Conservation (phyloP, 1,284 basidiomycete species). For the Rhodotorula mucilaginosa region DNA sequence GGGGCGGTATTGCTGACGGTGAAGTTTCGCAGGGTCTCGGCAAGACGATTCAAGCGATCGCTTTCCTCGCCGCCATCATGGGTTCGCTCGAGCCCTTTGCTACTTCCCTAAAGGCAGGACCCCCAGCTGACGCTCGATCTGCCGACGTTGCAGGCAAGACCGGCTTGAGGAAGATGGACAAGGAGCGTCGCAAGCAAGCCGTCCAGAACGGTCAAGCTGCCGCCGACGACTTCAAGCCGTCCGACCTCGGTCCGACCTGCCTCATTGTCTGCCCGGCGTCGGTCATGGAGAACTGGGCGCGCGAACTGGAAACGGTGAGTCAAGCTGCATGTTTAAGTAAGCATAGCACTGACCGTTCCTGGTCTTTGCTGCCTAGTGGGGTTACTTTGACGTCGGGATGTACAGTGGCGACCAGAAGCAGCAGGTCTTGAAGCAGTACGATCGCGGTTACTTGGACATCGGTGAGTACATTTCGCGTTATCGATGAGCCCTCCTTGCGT, state of each 20-base stretch:
- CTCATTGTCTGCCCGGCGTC: constrained; percentile 92
- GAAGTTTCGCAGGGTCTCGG: constrained; percentile 68
- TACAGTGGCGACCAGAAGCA: constrained; percentile 94
- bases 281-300: constrained; percentile 95
- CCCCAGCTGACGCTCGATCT: neutral
- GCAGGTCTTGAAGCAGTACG: constrained; percentile 90
- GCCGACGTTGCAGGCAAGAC: constrained; percentile 54
- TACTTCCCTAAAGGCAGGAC: no score
- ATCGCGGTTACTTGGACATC: constrained; percentile 49
- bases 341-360: constrained; percentile 55
- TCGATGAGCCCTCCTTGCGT: constrained; percentile 37
- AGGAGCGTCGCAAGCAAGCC: constrained; percentile 73
- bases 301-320: constrained; percentile 90
- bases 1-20: neutral
- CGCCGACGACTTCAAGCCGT: constrained; percentile 65
- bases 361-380: constrained; percentile 71
- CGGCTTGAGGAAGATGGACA: constrained; percentile 59
- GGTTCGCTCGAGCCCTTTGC: constrained; percentile 11
- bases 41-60: constrained; percentile 97
- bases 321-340: constrained; percentile 65
- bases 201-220: constrained; percentile 53
- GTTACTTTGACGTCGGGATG: constrained; percentile 88
- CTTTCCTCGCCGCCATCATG: constrained; percentile 87
- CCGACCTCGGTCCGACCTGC: constrained; percentile 74
- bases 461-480: constrained; percentile 34